These are phyloP conservation scores for Citrus inodora DNA, from an alignment of 345 rosid genomes.

Conservation along the genomic window DNA sequence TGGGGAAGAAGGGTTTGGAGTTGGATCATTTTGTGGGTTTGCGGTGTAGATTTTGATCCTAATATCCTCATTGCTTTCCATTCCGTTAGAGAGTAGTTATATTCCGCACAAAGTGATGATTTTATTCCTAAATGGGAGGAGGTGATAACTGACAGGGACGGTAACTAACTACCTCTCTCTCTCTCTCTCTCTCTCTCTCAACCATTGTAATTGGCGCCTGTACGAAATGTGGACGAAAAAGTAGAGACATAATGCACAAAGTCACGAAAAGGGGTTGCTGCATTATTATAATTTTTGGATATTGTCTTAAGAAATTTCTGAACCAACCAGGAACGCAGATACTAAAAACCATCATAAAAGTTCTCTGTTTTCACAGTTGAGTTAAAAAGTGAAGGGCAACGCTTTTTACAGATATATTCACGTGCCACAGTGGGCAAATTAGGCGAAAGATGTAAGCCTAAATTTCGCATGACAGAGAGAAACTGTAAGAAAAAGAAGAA, in stretches of 20 bases:
- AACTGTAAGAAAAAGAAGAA: neutral
- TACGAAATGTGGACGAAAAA: neutral
- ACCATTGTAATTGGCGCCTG: neutral
- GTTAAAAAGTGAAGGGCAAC: neutral
- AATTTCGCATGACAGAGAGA: neutral
- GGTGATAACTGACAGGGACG: neutral
- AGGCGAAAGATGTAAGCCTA: neutral
- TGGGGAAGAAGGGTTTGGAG: neutral
- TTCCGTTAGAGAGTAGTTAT: neutral
- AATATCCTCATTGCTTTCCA: slow-evolving; percentile 8
- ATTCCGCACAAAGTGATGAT: neutral
- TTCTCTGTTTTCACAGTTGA: neutral
- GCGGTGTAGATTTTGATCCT: slow-evolving; percentile 43
- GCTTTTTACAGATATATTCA: neutral
- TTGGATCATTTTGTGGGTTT: neutral
- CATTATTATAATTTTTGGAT: neutral
- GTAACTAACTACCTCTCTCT: neutral
- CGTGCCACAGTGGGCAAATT: neutral
- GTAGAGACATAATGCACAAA: neutral
- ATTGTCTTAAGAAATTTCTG: neutral
- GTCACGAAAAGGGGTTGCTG: neutral
- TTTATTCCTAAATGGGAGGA: neutral
- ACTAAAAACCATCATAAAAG: neutral
- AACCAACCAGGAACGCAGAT: neutral
- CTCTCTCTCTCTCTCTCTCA: too few species aligned